Evolutionary conservation across 768 basidiomycete genomes (phyloP).

Genomic region (Leccinum boreale): DNA sequence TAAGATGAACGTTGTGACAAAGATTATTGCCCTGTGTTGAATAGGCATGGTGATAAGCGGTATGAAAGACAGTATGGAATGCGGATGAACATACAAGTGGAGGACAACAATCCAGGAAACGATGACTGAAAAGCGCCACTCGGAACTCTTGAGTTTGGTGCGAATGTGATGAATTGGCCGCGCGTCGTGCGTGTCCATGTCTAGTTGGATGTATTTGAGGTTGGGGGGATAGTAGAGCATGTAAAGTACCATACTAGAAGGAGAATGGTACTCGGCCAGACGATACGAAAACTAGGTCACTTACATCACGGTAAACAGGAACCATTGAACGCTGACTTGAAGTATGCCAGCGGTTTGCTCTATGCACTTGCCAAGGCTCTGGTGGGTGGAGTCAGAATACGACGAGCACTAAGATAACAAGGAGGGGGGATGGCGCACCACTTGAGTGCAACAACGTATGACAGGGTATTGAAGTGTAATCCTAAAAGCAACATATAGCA

Average conservation of each 20-base stretch:
- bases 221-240: conserved; percentile 88
- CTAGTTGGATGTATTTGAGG: conserved; percentile 62
- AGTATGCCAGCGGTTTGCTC: conserved; percentile 79
- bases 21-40: conserved; percentile 37
- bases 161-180: conserved; percentile 42
- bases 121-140: conserved; percentile 77
- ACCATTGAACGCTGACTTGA: conserved; percentile 83
- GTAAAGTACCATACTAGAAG: conserved; percentile 75
- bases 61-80: not conserved
- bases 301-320: conserved; percentile 79
- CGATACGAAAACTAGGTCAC: conserved; percentile 26
- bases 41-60: not conserved
- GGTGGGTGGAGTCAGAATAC: conserved; percentile 5
- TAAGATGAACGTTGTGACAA: conserved; percentile 61
- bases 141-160: conserved; percentile 51
- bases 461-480: conserved; percentile 82
- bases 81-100: conserved; percentile 62
- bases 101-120: conserved; percentile 67
- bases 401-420: not conserved
- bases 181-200: conserved; percentile 40
- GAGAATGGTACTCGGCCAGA: not conserved
- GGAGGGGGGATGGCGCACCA: conserved; percentile 51
- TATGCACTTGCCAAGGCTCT: conserved; percentile 71
- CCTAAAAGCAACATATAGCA: conserved; percentile 38
- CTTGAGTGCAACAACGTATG: conserved; percentile 72